phyloP scores from a whole-genome alignment of 768 basidiomycete species.

The Mycena epipterygia region DNA sequence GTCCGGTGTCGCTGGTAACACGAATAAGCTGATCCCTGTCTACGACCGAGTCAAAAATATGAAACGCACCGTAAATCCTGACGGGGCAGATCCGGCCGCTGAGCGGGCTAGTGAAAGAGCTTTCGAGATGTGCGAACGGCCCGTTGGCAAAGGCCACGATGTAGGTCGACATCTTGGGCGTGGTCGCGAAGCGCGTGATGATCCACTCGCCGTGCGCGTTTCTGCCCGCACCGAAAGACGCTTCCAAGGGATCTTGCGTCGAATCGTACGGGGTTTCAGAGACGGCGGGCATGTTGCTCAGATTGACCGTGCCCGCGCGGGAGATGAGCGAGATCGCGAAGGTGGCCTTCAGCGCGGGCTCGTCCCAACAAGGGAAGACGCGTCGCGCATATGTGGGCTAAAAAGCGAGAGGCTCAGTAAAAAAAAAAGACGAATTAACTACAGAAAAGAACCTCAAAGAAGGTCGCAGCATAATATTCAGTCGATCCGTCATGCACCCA shows the following conservation, averaged over 20 bases:
- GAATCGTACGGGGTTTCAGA: conserved; percentile 53
- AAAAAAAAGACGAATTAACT: background rate
- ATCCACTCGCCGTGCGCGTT: conserved; percentile 60
- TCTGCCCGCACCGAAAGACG: conserved; percentile 44
- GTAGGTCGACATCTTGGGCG: conserved; percentile 78
- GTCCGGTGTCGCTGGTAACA: conserved; percentile 64
- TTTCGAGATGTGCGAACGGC: conserved; percentile 65
- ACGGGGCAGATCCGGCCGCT: conserved; percentile 74
- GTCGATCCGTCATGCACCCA: conserved; percentile 59
- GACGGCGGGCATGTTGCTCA: conserved; percentile 73
- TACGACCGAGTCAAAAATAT: background rate
- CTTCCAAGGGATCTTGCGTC: conserved; percentile 24
- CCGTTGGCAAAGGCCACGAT: conserved; percentile 77
- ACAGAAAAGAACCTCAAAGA: conserved; percentile 63
- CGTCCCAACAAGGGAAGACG: conserved; percentile 79
- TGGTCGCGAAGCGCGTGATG: conserved; percentile 69
- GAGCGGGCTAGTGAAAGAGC: conserved; percentile 69
- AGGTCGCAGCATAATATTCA: conserved; percentile 68
- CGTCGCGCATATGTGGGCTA: conserved; percentile 75
- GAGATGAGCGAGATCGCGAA: conserved; percentile 70
- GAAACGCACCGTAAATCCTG: conserved; percentile 66
- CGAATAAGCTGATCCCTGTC: background rate
- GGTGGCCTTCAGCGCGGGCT: conserved; percentile 77
- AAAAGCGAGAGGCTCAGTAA: background rate
- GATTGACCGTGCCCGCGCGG: conserved; percentile 64